phyloP scores from a whole-genome alignment of 257 asterid species.

The Handroanthus guayacan region DNA sequence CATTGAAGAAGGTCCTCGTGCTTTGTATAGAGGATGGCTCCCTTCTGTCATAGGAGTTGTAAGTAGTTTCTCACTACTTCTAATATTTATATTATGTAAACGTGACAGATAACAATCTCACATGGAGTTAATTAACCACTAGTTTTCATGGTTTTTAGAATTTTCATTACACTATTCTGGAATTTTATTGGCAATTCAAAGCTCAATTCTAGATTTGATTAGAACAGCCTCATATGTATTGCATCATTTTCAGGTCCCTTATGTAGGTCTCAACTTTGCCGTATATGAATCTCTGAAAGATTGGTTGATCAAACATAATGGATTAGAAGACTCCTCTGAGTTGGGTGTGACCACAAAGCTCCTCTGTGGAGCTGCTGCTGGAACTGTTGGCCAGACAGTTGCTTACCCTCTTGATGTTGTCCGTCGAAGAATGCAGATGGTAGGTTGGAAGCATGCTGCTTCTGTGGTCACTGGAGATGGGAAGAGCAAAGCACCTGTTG shows the following conservation, averaged over 20 bases:
- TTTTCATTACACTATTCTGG: neutral
- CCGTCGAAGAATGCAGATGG: constrained; percentile 90
- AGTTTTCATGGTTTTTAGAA: neutral
- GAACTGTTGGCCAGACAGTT: constrained; percentile 79
- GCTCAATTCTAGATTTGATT: neutral
- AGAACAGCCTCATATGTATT: neutral
- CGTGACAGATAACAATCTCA: neutral
- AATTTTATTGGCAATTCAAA: neutral
- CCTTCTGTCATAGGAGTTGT: constrained; percentile 87
- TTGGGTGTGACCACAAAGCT: constrained; percentile 67
- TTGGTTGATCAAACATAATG: constrained; percentile 60
- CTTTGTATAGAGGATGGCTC: constrained; percentile 82
- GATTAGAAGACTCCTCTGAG: constrained; percentile 61
- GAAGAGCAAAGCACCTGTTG: constrained; percentile 54
- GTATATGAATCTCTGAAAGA: constrained; percentile 81
- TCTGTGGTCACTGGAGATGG: constrained; percentile 75
- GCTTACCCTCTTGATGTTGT: constrained; percentile 82
- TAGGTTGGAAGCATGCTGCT: constrained; percentile 81
- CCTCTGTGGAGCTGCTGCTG: constrained; percentile 82
- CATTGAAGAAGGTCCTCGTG: constrained; percentile 79
- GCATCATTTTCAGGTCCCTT: constrained; percentile 60
- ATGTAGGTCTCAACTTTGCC: constrained; percentile 83
- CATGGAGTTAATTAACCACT: neutral
- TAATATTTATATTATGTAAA: neutral
- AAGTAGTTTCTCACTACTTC: constrained; percentile 35